These are phyloP conservation scores for Boeremia lycopersici DNA, from an alignment of 2,329 filamentous ascomycete genomes.

Conservation along the genomic window DNA sequence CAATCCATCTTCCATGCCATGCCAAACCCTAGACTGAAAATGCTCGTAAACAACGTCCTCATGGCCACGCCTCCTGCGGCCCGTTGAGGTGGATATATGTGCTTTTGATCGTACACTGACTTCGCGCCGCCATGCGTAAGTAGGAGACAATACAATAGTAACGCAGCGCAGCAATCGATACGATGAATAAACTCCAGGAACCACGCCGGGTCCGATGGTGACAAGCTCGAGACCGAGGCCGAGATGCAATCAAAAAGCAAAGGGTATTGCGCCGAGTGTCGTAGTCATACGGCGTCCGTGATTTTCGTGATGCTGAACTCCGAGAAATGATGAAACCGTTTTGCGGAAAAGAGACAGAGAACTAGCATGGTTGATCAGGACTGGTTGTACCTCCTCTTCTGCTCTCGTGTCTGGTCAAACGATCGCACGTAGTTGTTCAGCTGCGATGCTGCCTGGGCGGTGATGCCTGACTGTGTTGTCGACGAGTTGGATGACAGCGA, in stretches of 20 bases:
- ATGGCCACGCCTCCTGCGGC: constrained; percentile 2
- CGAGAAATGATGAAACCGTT: constrained; percentile 12
- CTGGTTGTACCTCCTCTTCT: constrained; percentile 50
- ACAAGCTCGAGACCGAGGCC: constrained; percentile 7
- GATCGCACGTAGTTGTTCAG: constrained; percentile 85
- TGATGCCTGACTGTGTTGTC: constrained; percentile 61
- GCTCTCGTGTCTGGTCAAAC: constrained; percentile 80
- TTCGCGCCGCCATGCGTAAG: constrained; percentile 24
- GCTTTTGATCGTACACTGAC: constrained; percentile 44
- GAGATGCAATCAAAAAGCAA: constrained; percentile 31
- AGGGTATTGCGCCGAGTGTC: constrained; percentile 23
- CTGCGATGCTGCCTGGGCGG: constrained; percentile 78
- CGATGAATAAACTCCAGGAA: constrained; percentile 8
- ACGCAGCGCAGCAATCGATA: constrained; percentile 22
- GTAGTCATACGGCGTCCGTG: constrained; percentile 20
- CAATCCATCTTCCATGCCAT: constrained; percentile 15
- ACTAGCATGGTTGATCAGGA: constrained; percentile 24
- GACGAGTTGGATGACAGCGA: constrained; percentile 78
- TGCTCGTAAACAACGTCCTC: constrained; percentile 22
- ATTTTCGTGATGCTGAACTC: constrained; percentile 30
- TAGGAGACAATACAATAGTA: constrained; percentile 32
- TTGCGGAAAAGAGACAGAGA: constrained; percentile 11
- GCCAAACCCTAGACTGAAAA: constrained; percentile 28
- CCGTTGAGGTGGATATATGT: constrained; percentile 28
- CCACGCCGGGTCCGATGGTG: constrained; percentile 15